phyloP scores from a whole-genome alignment of 73 alveolate genomes.

The Paramecium primaurelia region DNA sequence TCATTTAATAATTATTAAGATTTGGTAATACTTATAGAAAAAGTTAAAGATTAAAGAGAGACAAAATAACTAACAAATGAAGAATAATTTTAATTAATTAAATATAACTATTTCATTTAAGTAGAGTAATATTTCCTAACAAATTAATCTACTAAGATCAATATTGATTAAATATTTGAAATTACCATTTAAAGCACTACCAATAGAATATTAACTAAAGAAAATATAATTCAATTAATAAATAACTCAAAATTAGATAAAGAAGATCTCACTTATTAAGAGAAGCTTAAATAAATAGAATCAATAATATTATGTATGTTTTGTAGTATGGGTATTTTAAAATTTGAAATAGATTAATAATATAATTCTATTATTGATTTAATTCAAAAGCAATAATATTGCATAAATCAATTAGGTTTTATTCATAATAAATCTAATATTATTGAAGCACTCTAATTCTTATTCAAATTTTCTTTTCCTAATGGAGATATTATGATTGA shows the following conservation, averaged over 20 bases:
- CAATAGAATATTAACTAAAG: neutral
- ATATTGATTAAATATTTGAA: neutral
- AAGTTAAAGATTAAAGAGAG: neutral
- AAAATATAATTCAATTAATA: neutral
- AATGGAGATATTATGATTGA: neutral
- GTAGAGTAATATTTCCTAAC: neutral
- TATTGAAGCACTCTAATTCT: neutral
- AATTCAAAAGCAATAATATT: neutral
- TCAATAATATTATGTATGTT: neutral
- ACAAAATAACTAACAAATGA: neutral
- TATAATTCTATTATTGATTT: neutral
- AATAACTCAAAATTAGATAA: neutral
- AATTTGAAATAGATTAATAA: neutral
- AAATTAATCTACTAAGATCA: neutral
- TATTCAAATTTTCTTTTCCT: neutral
- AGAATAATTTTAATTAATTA: neutral
- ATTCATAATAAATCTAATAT: neutral
- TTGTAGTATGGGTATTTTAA: neutral
- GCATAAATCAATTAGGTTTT: neutral
- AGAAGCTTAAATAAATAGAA: neutral
- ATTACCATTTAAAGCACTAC: neutral
- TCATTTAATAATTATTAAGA: slow-evolving; percentile 33
- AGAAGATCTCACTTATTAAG: neutral
- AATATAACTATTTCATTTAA: neutral
- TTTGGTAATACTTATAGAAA: neutral